Percentiles rank a stretch among this genome's conserved stretches.
Evolutionary conservation across 2,329 filamentous ascomycete species (phyloP).

Genomic region (Fusarium protoensiforme): DNA sequence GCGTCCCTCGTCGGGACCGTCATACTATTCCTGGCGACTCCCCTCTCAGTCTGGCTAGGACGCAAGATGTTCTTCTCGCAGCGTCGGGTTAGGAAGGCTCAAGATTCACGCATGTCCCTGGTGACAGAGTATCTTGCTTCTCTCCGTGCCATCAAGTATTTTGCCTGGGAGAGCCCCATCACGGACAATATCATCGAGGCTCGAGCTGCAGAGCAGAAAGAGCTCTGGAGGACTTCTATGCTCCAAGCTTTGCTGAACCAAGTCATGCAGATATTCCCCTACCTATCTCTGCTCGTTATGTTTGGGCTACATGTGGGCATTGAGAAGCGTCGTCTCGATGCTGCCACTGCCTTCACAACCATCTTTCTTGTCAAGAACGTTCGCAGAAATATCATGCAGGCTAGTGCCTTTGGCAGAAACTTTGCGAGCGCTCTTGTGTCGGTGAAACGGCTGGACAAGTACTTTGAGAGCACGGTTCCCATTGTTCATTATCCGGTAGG

Average conservation of each 20-base stretch:
- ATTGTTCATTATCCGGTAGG: conserved; percentile 61
- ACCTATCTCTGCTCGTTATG: conserved; percentile 63
- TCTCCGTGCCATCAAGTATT: conserved; percentile 70
- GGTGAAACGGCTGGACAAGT: conserved; percentile 64
- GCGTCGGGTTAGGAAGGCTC: conserved; percentile 63
- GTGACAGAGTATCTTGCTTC: conserved; percentile 68
- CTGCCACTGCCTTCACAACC: conserved; percentile 68
- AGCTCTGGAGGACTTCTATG: conserved; percentile 64
- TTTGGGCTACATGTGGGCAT: conserved; percentile 64
- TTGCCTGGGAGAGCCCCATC: conserved; percentile 68
- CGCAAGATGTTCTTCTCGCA: conserved; percentile 62
- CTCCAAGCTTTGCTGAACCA: conserved; percentile 59
- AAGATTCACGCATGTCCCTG: conserved; percentile 67
- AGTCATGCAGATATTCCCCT: conserved; percentile 63
- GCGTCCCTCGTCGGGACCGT: conserved; percentile 62
- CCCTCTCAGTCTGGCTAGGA: conserved; percentile 62
- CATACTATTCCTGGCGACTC: conserved; percentile 59
- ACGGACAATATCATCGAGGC: conserved; percentile 62
- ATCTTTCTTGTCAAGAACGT: conserved; percentile 64
- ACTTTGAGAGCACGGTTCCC: conserved; percentile 63
- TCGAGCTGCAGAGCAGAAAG: conserved; percentile 62
- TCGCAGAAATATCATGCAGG: conserved; percentile 62
- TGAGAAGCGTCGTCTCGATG: conserved; percentile 59
- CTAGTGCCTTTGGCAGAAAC: conserved; percentile 54
- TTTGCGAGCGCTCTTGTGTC: conserved; percentile 54